Conservation (phyloP, 306 rosid genomes). For the Sicyos edulis region DNA sequence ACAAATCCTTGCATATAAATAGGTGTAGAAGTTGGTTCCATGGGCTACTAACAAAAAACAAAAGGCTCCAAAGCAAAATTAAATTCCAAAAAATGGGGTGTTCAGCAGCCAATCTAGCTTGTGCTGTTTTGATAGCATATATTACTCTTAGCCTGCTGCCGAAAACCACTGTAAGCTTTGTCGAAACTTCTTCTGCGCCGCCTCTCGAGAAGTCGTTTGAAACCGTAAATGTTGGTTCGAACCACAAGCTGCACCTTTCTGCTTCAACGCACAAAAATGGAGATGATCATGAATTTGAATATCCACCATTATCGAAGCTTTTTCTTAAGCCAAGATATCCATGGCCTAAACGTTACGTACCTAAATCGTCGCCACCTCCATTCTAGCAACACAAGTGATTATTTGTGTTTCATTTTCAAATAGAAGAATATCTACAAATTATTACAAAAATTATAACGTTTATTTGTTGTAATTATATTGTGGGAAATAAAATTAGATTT, state of each 20-base stretch:
- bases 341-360: background rate
- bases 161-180: no score
- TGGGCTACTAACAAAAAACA: background rate
- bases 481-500: no score
- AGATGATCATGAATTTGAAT: background rate
- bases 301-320: background rate
- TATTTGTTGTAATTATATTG: no score
- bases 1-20: background rate
- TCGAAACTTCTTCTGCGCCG: no score
- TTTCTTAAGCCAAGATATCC: background rate
- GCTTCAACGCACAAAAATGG: background rate
- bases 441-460: no score
- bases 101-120: background rate
- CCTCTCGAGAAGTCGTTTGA: no score
- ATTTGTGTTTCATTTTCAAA: background rate
- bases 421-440: no score
- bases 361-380: constrained; percentile 7
- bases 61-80: background rate
- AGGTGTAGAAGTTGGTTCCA: background rate
- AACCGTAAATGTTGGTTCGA: no score
- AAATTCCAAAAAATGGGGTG: background rate
- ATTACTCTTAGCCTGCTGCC: background rate
- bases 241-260: no score
- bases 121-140: background rate
- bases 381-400: background rate